Evolutionary conservation across 257 asterid species (phyloP).

Genomic region (Solanum chiquidenum): DNA sequence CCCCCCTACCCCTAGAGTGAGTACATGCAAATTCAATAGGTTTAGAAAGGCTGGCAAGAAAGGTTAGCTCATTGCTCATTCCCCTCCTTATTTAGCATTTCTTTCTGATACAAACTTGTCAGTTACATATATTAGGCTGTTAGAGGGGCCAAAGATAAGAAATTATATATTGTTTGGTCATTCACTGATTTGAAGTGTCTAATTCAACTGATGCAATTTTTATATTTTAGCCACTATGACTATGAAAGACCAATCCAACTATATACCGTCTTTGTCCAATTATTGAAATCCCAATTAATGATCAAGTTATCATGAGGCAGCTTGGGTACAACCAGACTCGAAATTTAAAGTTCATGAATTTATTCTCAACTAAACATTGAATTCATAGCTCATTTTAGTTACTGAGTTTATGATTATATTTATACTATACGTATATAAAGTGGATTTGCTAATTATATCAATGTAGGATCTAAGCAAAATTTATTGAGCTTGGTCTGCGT

Average conservation of each 20-base stretch:
- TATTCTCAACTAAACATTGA: neutral
- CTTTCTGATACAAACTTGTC: neutral
- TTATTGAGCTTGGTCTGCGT: neutral
- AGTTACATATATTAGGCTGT: neutral
- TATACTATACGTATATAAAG: neutral
- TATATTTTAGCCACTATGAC: neutral
- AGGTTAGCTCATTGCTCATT: neutral
- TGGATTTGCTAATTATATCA: neutral
- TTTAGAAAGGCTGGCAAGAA: neutral
- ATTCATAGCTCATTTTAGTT: neutral
- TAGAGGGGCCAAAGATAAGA: neutral
- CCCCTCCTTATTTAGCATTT: neutral
- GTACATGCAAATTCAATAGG: neutral
- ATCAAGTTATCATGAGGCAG: neutral
- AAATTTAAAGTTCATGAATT: neutral
- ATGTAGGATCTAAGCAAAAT: neutral
- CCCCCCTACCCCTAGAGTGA: neutral
- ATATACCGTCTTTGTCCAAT: neutral
- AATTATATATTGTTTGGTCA: neutral
- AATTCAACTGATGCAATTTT: neutral
- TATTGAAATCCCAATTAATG: neutral
- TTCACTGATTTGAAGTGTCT: neutral
- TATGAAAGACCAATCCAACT: neutral
- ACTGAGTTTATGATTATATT: neutral
- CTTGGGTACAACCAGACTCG: neutral